Base-by-base conservation (phyloP, 2,329 filamentous ascomycete species). In the Pleurostoma richardsiae region DNA sequence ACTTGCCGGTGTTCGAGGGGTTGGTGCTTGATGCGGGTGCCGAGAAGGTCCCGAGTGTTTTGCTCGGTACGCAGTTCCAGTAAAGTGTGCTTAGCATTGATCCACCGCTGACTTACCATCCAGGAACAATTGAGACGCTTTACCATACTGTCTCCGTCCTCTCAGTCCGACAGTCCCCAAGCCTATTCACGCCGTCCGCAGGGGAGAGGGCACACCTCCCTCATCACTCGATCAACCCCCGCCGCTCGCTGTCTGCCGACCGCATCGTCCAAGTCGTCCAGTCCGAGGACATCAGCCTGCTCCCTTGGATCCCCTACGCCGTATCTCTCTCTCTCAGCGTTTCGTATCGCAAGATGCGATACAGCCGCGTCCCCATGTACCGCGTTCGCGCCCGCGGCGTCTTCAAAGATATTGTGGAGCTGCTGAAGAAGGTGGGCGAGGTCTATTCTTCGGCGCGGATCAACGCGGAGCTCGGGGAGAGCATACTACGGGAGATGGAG, bases 91-190 rank as follows among this genome's bases (percentile, higher is more conserved):
- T 10, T 19, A 19, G 33, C 33, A 36, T 36, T 36, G 33, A 36
- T 36, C 33, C 33, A 8, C n/a, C 33, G 5, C 44, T 46, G 5
- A 46, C 39, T 26, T 6, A 11, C 4, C n/a, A 1, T 5, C 4
- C 36, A 81, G 79, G 73, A 6, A 83, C 81, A 0, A 70, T 85
- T 5, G 81, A 85, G 53, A 73, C 78, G 1, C 74, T 85, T 11
- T 85, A 85, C 54, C 80, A 85, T 54, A 79, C 80, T 3, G 76
- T 85, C 5, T 76, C 79, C 33, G 82, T 85, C 6, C 64, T 85
- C 2, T 83, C 80, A 0, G 83, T 78, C 43, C 72, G 81, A n/a
- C 70, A 76, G 4, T 67, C 74, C 1, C 50, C 54, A 2, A 55
- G 59, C 30, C 54, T 55, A 11, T 63, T 64, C 41, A 42, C 39